Conservation (phyloP, 345 rosid species). For the Raphanus raphanistrum region DNA sequence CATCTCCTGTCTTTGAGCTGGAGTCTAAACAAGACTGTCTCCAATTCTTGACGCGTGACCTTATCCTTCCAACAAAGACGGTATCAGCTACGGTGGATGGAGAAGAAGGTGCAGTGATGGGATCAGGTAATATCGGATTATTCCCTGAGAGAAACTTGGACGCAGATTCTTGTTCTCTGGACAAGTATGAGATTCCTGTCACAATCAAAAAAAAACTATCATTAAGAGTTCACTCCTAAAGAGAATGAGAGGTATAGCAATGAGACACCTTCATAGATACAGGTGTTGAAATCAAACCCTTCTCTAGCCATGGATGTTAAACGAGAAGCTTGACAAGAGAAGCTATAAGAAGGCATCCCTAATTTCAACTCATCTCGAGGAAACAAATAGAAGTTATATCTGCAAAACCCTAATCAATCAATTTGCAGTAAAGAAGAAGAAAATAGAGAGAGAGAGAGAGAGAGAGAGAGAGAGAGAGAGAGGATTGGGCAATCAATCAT, state of each 20-base stretch:
- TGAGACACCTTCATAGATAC: slow-evolving; percentile 71
- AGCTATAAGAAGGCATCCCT: slow-evolving; percentile 85
- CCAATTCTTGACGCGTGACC: slow-evolving; percentile 72
- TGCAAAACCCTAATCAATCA: slow-evolving; percentile 39
- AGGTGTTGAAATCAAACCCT: slow-evolving; percentile 87
- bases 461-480: too few species aligned
- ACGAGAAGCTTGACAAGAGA: slow-evolving; percentile 73
- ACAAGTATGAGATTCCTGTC: slow-evolving; percentile 82
- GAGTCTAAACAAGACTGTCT: slow-evolving; percentile 50
- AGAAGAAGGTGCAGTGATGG: slow-evolving; percentile 42
- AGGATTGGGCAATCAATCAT: slow-evolving; percentile 18
- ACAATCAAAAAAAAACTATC: not conserved
- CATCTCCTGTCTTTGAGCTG: slow-evolving; percentile 44
- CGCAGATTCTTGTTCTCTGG: slow-evolving; percentile 74
- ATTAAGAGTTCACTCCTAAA: slow-evolving; percentile 8
- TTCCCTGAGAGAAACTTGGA: slow-evolving; percentile 58
- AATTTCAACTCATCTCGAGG: slow-evolving; percentile 76
- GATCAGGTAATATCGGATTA: slow-evolving; percentile 50
- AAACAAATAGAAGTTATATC: slow-evolving; percentile 84
- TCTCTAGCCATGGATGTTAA: slow-evolving; percentile 72
- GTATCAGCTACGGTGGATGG: slow-evolving; percentile 65
- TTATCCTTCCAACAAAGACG: slow-evolving; percentile 63
- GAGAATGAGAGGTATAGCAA: slow-evolving; percentile 2
- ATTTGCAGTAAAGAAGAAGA: not conserved
- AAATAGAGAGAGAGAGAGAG: not conserved